A percentile compares a stretch with the other conserved stretches of the same genome.
Conservation (phyloP, 2,329 filamentous ascomycete genomes). For the Fusarium odoratissimum region DNA sequence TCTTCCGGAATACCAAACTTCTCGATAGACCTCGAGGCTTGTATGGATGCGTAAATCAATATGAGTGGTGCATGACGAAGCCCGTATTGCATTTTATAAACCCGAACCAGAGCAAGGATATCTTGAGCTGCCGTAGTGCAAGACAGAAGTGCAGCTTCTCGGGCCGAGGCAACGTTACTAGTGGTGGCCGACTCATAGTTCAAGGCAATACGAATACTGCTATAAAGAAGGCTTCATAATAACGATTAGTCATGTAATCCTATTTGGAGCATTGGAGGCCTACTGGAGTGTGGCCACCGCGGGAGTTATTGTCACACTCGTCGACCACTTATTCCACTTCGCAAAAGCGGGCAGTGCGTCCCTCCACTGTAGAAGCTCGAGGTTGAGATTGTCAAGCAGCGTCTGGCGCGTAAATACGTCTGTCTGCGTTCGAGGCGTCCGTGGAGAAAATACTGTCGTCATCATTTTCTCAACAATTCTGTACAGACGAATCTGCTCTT, state of each 20-base stretch:
- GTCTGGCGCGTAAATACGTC: background rate
- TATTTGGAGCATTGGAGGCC: background rate
- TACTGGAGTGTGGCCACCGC: background rate
- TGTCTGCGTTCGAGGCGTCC: background rate
- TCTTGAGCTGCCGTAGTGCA: background rate
- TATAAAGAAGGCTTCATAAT: background rate
- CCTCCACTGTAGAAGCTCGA: background rate
- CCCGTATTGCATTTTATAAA: slow-evolving; percentile 2
- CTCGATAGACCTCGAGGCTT: background rate
- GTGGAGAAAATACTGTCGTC: background rate
- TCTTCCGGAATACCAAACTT: slow-evolving; percentile 6
- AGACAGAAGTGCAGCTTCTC: background rate
- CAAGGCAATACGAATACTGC: background rate
- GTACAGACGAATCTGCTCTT: slow-evolving; percentile 6
- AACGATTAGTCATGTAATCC: fast-evolving
- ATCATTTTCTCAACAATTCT: slow-evolving; percentile 5
- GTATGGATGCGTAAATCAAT: slow-evolving; percentile 1
- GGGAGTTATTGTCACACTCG: background rate
- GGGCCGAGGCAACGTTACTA: background rate
- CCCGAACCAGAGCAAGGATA: background rate
- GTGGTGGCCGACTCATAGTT: background rate
- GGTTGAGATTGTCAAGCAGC: background rate
- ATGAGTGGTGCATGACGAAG: slow-evolving; percentile 1
- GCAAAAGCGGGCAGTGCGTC: background rate
- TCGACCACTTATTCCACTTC: slow-evolving; percentile 1